A percentile compares a stretch with the other conserved stretches of the same genome.
These are phyloP conservation scores for Colletotrichum sp. DNA, from an alignment of 2,329 filamentous ascomycete genomes.

Conservation along the genomic window DNA sequence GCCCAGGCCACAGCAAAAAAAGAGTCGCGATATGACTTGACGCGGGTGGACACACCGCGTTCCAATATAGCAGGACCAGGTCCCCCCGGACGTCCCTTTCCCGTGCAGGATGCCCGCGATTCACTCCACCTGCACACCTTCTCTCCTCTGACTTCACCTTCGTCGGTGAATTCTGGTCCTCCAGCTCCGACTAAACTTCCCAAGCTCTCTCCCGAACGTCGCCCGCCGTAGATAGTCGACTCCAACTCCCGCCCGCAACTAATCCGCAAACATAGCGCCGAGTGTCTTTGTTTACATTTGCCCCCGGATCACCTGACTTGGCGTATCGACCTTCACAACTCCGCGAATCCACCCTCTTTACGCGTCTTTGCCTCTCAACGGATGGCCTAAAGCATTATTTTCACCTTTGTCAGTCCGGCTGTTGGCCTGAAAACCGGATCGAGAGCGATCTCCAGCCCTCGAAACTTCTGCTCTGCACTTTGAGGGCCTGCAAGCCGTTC, in stretches of 20 bases:
- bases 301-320: conserved; percentile 19
- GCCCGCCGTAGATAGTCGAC: neutral
- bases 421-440: conserved; percentile 8
- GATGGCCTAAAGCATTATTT: conserved; percentile 7
- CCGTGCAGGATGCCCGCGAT: conserved; percentile 16
- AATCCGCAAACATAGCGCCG: neutral
- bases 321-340: neutral
- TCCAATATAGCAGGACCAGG: conserved; percentile 20
- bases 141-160: conserved; percentile 9
- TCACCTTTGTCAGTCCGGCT: neutral
- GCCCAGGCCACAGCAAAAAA: neutral
- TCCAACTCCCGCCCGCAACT: neutral
- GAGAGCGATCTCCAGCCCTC: neutral
- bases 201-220: neutral
- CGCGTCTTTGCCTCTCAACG: conserved; percentile 9
- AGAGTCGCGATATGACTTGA: conserved; percentile 18
- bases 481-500: neutral
- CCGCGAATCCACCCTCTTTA: neutral
- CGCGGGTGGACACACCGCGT: conserved; percentile 15
- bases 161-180: neutral
- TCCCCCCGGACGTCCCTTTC: conserved; percentile 17
- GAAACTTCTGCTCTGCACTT: neutral
- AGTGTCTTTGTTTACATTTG: conserved; percentile 20
- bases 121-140: conserved; percentile 18
- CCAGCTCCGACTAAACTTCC: neutral